A percentile compares a stretch with the other conserved stretches of the same genome.
Evolutionary conservation across 257 asterid genomes (phyloP).

Genomic region (Cynanchum wilfordii): DNA sequence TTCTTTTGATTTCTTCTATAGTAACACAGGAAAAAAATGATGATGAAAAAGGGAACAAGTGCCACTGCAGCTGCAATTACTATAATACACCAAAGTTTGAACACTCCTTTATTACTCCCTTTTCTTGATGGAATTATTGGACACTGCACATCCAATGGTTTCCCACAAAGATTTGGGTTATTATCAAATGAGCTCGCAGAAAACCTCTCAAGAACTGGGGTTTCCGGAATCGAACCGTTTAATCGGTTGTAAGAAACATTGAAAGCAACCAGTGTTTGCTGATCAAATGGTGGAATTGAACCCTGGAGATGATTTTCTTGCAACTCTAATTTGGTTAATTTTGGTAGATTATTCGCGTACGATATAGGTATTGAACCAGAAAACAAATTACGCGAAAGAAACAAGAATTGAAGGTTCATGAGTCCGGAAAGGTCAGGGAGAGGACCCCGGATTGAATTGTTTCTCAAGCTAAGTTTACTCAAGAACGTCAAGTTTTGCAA

Average conservation of each 20-base stretch:
- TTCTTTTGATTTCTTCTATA: conserved; percentile 23
- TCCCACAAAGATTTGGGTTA: conserved; percentile 52
- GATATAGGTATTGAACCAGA: conserved; percentile 44
- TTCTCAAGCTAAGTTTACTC: conserved; percentile 44
- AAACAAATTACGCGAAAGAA: conserved; percentile 46
- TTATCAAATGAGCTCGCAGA: conserved; percentile 31
- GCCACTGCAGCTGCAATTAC: conserved; percentile 44
- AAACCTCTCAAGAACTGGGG: conserved; percentile 39
- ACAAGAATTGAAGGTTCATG: conserved; percentile 28
- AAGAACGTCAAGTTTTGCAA: conserved; percentile 44
- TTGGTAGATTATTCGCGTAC: conserved; percentile 34
- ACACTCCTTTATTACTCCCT: conserved; percentile 2
- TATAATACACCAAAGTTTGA: conserved; percentile 45
- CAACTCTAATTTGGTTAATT: conserved; percentile 36
- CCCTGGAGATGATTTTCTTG: conserved; percentile 48
- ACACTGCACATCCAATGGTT: conserved; percentile 35
- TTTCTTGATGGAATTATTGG: conserved; percentile 20
- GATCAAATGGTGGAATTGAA: conserved; percentile 55
- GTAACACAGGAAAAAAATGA: conserved; percentile 32
- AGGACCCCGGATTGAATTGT: conserved; percentile 50
- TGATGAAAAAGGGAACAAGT: conserved; percentile 22
- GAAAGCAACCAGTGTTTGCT: conserved; percentile 35
- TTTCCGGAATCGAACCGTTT: conserved; percentile 44
- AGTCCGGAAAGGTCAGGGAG: conserved; percentile 48
- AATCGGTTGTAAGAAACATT: conserved; percentile 53